Evolutionary conservation across 129 eudicot genomes (phyloP).

Genomic region (Calendula officinalis): DNA sequence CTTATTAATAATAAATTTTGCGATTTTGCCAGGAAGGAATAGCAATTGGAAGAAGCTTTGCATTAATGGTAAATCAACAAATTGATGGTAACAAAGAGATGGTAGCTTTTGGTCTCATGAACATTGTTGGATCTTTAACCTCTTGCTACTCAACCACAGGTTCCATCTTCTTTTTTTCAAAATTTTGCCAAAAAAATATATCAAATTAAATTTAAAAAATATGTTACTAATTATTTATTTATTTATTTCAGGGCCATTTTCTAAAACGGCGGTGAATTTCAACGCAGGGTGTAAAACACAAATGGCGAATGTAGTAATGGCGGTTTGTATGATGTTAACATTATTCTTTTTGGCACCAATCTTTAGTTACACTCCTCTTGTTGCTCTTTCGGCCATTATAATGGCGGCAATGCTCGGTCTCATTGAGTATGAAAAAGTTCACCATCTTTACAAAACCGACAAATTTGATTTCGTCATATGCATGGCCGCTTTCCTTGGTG

Average conservation of each 20-base stretch:
- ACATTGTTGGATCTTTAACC: conserved; percentile 88
- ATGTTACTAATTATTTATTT: neutral
- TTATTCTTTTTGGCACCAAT: conserved; percentile 80
- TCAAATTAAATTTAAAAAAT: no score
- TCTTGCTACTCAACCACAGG: conserved; percentile 96
- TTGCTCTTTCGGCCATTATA: conserved; percentile 87
- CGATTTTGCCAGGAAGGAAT: conserved; percentile 72
- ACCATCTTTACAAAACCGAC: conserved; percentile 77
- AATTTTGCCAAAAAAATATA: neutral
- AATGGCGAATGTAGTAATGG: conserved; percentile 82
- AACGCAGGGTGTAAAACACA: conserved; percentile 82
- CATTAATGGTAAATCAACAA: conserved; percentile 60
- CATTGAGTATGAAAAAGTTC: conserved; percentile 57
- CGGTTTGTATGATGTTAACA: conserved; percentile 69
- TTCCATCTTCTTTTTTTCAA: conserved; percentile 10
- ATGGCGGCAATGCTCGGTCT: conserved; percentile 95
- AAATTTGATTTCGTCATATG: conserved; percentile 83
- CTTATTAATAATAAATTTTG: no score
- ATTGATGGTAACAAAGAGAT: conserved; percentile 96
- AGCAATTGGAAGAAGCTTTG: conserved; percentile 96
- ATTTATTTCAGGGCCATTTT: conserved; percentile 72
- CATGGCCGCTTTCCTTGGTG: conserved; percentile 79
- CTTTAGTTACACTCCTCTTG: conserved; percentile 85
- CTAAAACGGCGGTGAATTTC: conserved; percentile 84
- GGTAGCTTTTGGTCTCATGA: conserved; percentile 96